These are phyloP conservation scores for Picea sitchensis DNA, from an alignment of 75 land plant genomes.

Conservation along the genomic window DNA sequence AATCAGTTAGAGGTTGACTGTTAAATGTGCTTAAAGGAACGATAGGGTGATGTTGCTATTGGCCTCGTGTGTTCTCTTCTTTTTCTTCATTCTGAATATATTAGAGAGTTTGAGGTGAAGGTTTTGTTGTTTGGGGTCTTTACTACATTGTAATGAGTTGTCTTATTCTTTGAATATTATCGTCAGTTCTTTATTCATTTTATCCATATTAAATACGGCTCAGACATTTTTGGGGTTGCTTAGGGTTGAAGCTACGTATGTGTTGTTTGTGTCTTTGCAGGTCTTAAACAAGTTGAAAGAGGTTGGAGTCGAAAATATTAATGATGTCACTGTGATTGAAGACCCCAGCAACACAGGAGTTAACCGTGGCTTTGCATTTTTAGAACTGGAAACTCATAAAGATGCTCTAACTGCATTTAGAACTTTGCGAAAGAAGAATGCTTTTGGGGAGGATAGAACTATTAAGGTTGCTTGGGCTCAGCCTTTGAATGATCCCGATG, in stretches of 20 bases:
- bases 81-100: background rate
- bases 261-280: constrained; percentile 11
- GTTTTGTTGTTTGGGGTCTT: background rate
- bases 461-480: constrained; percentile 60
- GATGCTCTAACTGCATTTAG: constrained; percentile 39
- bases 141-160: background rate
- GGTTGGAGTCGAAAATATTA: constrained; percentile 41
- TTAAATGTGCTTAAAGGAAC: background rate
- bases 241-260: too few relatives aligned
- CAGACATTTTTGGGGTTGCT: background rate
- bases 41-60: background rate
- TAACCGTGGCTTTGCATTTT: constrained; percentile 50
- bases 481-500: constrained; percentile 47
- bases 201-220: background rate
- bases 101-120: background rate
- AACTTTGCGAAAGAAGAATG: constrained; percentile 31
- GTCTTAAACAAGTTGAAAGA: constrained; percentile 34
- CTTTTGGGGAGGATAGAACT: constrained; percentile 42
- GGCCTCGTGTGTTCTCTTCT: background rate
- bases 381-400: constrained; percentile 39
- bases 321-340: constrained; percentile 32
- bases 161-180: background rate
- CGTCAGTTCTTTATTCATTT: background rate
- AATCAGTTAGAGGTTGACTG: background rate
- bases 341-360: constrained; percentile 28